Evolutionary conservation across 2,329 filamentous ascomycete genomes (phyloP).

Genomic region (Trichoderma breve): DNA sequence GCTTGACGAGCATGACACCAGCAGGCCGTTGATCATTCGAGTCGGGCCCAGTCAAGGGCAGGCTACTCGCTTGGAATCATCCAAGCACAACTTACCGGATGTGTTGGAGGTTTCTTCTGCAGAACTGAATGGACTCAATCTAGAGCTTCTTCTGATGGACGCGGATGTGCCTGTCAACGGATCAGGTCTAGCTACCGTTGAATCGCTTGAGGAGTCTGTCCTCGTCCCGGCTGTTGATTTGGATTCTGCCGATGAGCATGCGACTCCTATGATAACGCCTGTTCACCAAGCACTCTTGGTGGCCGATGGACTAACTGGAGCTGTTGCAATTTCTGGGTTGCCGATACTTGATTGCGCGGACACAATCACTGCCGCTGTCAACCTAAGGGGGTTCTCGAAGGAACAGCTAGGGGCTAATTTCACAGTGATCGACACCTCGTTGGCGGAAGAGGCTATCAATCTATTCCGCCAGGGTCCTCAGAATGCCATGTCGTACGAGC

Average conservation of each 20-base stretch:
- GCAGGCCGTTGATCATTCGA: constrained; percentile 62
- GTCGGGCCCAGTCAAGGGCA: constrained; percentile 39
- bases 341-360: constrained; percentile 39
- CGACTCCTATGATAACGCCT: constrained; percentile 70
- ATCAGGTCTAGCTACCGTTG: constrained; percentile 36
- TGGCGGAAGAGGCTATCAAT: constrained; percentile 61
- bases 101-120: constrained; percentile 64
- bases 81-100: constrained; percentile 43
- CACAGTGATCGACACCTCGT: constrained; percentile 60
- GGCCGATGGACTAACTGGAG: constrained; percentile 68
- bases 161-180: constrained; percentile 40
- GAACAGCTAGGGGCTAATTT: constrained; percentile 44
- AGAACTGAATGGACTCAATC: constrained; percentile 55
- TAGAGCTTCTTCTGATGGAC: constrained; percentile 63
- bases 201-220: constrained; percentile 60
- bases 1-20: constrained; percentile 50
- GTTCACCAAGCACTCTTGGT: constrained; percentile 80
- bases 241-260: constrained; percentile 61
- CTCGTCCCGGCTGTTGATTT: constrained; percentile 76
- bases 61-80: constrained; percentile 30
- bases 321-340: constrained; percentile 51
- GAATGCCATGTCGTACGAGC: constrained; percentile 70
- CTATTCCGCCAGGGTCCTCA: constrained; percentile 67
- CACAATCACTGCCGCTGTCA: constrained; percentile 55
- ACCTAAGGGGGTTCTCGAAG: constrained; percentile 49